phyloP scores from a whole-genome alignment of 768 basidiomycete genomes.

The Xerocomellus dryophilus region DNA sequence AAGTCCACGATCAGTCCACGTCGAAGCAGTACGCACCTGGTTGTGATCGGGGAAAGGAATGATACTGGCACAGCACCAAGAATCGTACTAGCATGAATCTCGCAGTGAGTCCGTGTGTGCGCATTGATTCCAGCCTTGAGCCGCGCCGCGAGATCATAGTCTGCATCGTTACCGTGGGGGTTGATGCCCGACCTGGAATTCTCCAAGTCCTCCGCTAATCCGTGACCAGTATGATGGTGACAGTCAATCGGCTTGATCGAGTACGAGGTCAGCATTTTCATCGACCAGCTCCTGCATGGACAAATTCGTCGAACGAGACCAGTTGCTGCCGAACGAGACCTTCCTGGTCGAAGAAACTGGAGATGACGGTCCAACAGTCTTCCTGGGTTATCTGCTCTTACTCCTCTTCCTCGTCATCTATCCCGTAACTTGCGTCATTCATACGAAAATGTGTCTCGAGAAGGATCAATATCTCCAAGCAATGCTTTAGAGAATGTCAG shows the following conservation, averaged over 20 bases:
- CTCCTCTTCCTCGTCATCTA: constrained; percentile 53
- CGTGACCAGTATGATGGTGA: constrained; percentile 92
- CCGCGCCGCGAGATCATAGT: constrained; percentile 84
- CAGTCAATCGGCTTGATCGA: constrained; percentile 97
- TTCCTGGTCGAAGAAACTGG: constrained; percentile 94
- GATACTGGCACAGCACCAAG: constrained; percentile 95
- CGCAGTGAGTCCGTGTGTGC: constrained; percentile 97
- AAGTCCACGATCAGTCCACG: not conserved
- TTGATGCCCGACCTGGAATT: constrained; percentile 65
- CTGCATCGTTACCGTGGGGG: constrained; percentile 56
- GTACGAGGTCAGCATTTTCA: constrained; percentile 88
- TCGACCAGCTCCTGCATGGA: constrained; percentile 99
- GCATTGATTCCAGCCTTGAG: constrained; percentile 81
- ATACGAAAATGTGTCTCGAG: constrained; percentile 49
- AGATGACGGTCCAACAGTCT: constrained; percentile 94
- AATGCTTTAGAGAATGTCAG: no score
- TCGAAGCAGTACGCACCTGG: constrained; percentile 56
- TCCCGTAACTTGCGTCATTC: constrained; percentile 58
- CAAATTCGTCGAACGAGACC: constrained; percentile 97
- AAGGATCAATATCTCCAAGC: constrained; percentile 48
- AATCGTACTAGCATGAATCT: constrained; percentile 99
- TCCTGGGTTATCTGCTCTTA: constrained; percentile 85
- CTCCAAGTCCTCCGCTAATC: constrained; percentile 88
- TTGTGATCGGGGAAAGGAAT: constrained; percentile 99
- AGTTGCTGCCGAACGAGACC: constrained; percentile 97